A percentile compares a stretch with the other conserved stretches of the same genome.
These are phyloP conservation scores for Cladosporium sp. DNA, from an alignment of 2,329 filamentous ascomycete genomes.

Conservation along the genomic window DNA sequence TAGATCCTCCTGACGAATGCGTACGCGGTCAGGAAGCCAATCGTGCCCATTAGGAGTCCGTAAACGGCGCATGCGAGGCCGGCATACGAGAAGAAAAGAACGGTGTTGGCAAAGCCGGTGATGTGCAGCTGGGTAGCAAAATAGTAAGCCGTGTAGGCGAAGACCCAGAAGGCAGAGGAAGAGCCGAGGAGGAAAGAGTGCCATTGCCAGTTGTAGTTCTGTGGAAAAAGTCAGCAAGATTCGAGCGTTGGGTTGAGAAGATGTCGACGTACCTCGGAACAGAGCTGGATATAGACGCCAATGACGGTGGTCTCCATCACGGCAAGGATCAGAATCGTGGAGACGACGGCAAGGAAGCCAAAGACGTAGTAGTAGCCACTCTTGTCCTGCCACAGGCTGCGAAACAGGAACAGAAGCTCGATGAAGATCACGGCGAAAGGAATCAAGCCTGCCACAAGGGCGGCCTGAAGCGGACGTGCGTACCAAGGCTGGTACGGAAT, in stretches of 20 bases:
- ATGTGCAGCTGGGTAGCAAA: constrained; percentile 76
- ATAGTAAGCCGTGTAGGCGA: constrained; percentile 77
- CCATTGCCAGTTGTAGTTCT: constrained; percentile 92
- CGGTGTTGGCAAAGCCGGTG: constrained; percentile 67
- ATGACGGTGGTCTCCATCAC: constrained; percentile 80
- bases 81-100: constrained; percentile 82
- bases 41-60: constrained; percentile 71
- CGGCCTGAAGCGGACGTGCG: constrained; percentile 54
- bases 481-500: constrained; percentile 74
- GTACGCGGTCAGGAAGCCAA: constrained; percentile 79
- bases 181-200: constrained; percentile 76
- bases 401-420: constrained; percentile 79
- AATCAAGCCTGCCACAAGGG: constrained; percentile 67
- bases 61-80: constrained; percentile 77
- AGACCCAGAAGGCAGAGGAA: constrained; percentile 73
- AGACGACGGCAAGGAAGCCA: constrained; percentile 73
- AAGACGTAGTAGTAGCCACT: constrained; percentile 90
- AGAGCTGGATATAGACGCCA: constrained; percentile 74
- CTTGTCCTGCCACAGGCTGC: constrained; percentile 84
- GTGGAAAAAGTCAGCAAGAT: constrained; percentile 14
- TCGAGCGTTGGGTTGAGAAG: not conserved
- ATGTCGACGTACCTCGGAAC: constrained; percentile 56
- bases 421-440: constrained; percentile 87
- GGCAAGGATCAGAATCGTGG: constrained; percentile 64
- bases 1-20: constrained; percentile 80